Evolutionary conservation across 345 rosid species (phyloP).

Genomic region (Lenwebbia sp.): DNA sequence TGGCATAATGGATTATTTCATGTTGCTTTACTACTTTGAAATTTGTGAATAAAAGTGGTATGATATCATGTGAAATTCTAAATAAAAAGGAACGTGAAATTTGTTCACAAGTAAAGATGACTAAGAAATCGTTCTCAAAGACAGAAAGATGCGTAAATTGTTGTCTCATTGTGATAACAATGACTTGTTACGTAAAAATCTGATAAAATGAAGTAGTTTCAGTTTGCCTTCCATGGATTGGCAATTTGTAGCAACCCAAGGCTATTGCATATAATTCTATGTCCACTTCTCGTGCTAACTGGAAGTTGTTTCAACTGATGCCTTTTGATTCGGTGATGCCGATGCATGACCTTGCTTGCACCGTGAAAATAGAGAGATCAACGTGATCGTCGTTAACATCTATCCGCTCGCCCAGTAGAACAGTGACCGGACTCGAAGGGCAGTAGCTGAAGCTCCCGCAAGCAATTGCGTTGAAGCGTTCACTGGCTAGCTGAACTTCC

Average conservation of each 20-base stretch:
- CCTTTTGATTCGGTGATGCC: neutral
- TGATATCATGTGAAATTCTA: too few relatives aligned
- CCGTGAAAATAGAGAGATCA: constrained; percentile 26
- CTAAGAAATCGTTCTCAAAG: too few relatives aligned
- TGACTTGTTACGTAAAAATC: neutral
- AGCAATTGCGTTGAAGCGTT: neutral
- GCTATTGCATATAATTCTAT: neutral
- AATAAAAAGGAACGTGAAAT: too few relatives aligned
- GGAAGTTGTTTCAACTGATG: neutral
- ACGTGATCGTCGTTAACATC: constrained; percentile 11
- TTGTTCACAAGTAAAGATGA: too few relatives aligned
- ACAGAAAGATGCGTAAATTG: neutral
- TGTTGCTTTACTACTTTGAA: too few relatives aligned
- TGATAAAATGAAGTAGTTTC: neutral
- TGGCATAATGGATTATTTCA: too few relatives aligned
- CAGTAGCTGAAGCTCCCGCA: constrained; percentile 1
- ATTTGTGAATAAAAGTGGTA: too few relatives aligned
- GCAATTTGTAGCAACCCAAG: neutral
- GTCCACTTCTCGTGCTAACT: neutral
- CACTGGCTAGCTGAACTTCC: constrained; percentile 10
- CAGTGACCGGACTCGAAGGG: constrained; percentile 55
- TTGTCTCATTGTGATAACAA: neutral
- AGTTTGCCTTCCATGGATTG: neutral
- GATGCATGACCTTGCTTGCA: neutral
- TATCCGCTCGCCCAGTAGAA: constrained; percentile 16